Base-by-base conservation (phyloP, 495 filamentous ascomycete species). In the Hypoxylon lienhwacheense region DNA sequence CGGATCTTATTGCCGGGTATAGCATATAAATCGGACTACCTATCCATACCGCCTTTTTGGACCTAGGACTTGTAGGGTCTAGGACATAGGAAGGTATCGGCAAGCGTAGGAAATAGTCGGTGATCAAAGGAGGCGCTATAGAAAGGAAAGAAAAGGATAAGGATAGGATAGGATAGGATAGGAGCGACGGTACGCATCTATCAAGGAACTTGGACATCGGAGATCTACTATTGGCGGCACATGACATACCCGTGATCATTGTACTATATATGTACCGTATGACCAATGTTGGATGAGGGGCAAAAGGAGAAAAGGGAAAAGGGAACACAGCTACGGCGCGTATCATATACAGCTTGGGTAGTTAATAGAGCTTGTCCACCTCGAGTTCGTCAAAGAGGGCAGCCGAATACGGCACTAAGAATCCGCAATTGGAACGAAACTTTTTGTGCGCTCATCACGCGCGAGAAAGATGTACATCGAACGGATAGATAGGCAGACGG, bases 1-100 rank as follows among this genome's bases (percentile, higher is more conserved):
- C 37, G 55, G 55, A 20, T 28, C 12, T 19, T 28, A 35, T 34
- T 53, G 17, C 55, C 48, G 55, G 44, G 32, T 33, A 21, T 32
- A 19, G 24, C 20, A 52, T 26, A 44, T 16, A 32, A 12, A 35
- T 41, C 39, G 12, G 39, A 29, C 20, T 53, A 16, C 21, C 21
- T 34, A 20, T 48, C 49, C 25, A 57, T 61, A 61, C 57, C 57
- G 57, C 57, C 28, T 55, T 61, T n/a, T 61, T 61, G 44, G 44
- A 20, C 6, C 29, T 29, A 26, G 25, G 32, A 20, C 40, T 39
- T 35, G 14, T 14, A 25, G 26, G 26, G 24, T 37, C 17, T 16
- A 32, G 15, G 16, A 12, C 15, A 14, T 41, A 6, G 37, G 16
- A 19, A 45, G 21, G n/a, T n/a, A n/a, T n/a, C n/a, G n/a, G n/a